A percentile compares a stretch with the other conserved stretches of the same genome.
These are phyloP conservation scores for Dothidotthia symphoricarpi DNA, from an alignment of 2,329 filamentous ascomycete species.

Conservation along the genomic window DNA sequence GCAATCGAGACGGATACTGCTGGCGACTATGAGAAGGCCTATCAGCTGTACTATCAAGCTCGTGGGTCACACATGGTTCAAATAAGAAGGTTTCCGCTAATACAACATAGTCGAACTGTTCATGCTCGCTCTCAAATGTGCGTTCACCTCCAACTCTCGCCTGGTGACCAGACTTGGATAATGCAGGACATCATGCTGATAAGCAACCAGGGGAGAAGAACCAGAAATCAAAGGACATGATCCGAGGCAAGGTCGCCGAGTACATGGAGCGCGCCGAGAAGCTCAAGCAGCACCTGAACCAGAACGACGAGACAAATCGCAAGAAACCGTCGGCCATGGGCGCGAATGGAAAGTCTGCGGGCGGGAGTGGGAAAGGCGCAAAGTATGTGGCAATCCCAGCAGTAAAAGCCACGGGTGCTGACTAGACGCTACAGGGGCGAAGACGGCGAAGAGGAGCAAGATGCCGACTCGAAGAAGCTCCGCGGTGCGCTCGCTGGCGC, in stretches of 20 bases:
- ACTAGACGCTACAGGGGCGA: slow-evolving; percentile 49
- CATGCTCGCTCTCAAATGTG: slow-evolving; percentile 95
- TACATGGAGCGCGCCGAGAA: slow-evolving; percentile 99
- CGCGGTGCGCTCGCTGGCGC: slow-evolving; percentile 86
- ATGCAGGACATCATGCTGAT: slow-evolving; percentile 14
- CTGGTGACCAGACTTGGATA: background rate
- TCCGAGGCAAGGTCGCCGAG: slow-evolving; percentile 88
- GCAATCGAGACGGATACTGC: slow-evolving; percentile 95
- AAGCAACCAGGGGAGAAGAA: slow-evolving; percentile 79
- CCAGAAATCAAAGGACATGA: slow-evolving; percentile 93
- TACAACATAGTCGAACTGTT: slow-evolving; percentile 73
- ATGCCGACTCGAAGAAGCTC: slow-evolving; percentile 94
- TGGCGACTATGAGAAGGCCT: slow-evolving; percentile 95
- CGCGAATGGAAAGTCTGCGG: slow-evolving; percentile 66
- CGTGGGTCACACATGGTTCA: slow-evolving; percentile 28
- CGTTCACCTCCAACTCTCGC: slow-evolving; percentile 6
- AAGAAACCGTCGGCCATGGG: slow-evolving; percentile 72
- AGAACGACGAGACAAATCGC: slow-evolving; percentile 64
- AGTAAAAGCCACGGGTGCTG: slow-evolving; percentile 5
- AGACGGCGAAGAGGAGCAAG: slow-evolving; percentile 62
- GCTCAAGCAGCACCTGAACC: slow-evolving; percentile 83
- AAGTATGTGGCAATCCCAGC: slow-evolving; percentile 42
- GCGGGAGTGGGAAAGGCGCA: slow-evolving; percentile 59
- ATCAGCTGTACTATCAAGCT: slow-evolving; percentile 91
- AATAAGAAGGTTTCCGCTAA: slow-evolving; percentile 13